Evolutionary conservation across 2,329 filamentous ascomycete species (phyloP).

Genomic region (Aspergillus ochraceus): DNA sequence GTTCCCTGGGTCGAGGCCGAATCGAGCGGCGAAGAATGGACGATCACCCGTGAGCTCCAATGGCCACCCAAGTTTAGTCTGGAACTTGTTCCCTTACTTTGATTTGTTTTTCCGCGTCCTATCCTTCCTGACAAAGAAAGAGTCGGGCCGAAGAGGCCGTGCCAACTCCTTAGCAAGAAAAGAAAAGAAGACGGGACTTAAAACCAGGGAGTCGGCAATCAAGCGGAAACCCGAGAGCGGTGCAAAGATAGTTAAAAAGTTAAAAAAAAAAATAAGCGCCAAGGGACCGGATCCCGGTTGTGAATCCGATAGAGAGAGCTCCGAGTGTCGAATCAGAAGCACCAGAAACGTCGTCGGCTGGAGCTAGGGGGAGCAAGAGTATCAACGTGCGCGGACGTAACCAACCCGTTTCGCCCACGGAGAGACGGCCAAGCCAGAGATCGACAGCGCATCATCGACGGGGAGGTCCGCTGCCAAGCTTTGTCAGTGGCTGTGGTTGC

Average conservation of each 20-base stretch:
- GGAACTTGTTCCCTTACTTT: neutral
- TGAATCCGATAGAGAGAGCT: neutral
- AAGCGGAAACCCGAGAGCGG: neutral
- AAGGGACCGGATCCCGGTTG: neutral
- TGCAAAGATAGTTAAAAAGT: neutral
- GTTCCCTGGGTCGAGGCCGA: neutral
- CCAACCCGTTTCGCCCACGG: constrained; percentile 16
- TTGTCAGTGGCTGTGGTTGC: constrained; percentile 23
- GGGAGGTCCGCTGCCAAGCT: constrained; percentile 34
- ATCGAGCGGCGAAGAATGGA: neutral
- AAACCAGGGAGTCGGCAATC: neutral
- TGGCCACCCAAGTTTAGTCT: neutral
- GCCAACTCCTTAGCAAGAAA: neutral
- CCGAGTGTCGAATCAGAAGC: constrained; percentile 7
- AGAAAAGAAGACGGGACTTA: neutral
- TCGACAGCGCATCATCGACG: constrained; percentile 30
- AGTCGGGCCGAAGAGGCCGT: neutral
- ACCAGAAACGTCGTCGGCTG: neutral
- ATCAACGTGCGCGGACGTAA: constrained; percentile 15
- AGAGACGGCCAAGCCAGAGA: constrained; percentile 27
- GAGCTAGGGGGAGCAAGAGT: neutral
- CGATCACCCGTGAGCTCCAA: neutral
- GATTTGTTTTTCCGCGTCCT: neutral
- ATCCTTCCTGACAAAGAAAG: neutral
- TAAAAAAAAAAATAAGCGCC: neutral